A percentile compares a stretch with the other conserved stretches of the same genome.
Conservation (phyloP, 1,139 yeast genomes). For the Suhomyces taliae region DNA sequence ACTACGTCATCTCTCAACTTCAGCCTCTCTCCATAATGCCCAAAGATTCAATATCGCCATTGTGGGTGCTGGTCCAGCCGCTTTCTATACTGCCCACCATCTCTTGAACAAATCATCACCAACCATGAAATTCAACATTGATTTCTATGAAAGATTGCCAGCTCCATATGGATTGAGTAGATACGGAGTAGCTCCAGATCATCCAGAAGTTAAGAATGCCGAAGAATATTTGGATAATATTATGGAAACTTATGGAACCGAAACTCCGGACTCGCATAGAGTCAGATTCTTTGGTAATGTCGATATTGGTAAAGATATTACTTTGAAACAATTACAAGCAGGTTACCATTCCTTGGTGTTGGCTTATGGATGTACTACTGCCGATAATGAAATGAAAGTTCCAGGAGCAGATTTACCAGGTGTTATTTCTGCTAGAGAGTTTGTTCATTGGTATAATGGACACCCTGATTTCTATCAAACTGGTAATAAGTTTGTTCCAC, state of each 20-base stretch:
- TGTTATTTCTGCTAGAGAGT: conserved; percentile 79
- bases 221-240: conserved; percentile 76
- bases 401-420: conserved; percentile 64
- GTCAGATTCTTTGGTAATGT: conserved; percentile 76
- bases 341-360: conserved; percentile 72
- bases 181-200: conserved; percentile 99
- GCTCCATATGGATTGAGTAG: conserved; percentile 90
- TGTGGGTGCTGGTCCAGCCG: conserved; percentile 96
- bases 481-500: conserved; percentile 32
- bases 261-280: conserved; percentile 20
- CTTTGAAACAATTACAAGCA: conserved; percentile 47
- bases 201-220: conserved; percentile 91
- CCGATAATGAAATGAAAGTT: conserved; percentile 56
- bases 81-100: conserved; percentile 85
- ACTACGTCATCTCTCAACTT: neutral
- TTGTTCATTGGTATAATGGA: conserved; percentile 97
- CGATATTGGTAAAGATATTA: conserved; percentile 56
- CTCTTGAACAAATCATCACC: conserved; percentile 51
- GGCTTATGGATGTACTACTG: conserved; percentile 76
- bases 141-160: conserved; percentile 78
- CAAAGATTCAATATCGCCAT: conserved; percentile 50
- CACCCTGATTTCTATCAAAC: conserved; percentile 57
- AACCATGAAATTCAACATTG: conserved; percentile 41
- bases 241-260: conserved; percentile 30
- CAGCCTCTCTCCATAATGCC: neutral